Conservation (phyloP, 1,284 basidiomycete species). For the Apiotrichum gracile region DNA sequence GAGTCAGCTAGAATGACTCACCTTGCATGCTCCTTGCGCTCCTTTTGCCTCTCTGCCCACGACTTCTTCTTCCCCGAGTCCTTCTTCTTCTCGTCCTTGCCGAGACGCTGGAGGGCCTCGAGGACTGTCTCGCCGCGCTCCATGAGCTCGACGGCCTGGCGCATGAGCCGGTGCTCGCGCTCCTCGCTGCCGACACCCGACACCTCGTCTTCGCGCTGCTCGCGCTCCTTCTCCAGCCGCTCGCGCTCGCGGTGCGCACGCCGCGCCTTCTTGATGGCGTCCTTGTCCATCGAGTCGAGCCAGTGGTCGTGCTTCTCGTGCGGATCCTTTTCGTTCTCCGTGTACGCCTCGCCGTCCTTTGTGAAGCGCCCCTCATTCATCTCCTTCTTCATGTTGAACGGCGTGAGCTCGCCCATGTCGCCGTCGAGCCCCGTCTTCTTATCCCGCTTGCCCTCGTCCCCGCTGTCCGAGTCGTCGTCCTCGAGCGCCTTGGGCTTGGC, state of each 20-base stretch:
- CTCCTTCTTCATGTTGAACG: conserved; percentile 99
- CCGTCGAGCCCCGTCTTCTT: conserved; percentile 27
- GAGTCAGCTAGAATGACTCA: too few species aligned
- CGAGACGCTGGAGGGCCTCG: conserved; percentile 80
- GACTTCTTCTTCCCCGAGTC: conserved; percentile 41
- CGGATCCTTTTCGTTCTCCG: conserved; percentile 73
- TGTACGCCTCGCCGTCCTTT: conserved; percentile 77
- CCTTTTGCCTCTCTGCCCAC: conserved; percentile 47
- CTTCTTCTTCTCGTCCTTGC: conserved; percentile 52
- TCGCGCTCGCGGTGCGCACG: conserved; percentile 66
- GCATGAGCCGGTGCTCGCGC: conserved; percentile 59
- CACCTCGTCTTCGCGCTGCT: conserved; percentile 54
- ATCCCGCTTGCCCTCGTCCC: conserved; percentile 16
- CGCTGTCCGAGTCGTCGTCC: conserved; percentile 54
- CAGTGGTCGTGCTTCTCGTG: conserved; percentile 89
- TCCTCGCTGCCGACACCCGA: conserved; percentile 50
- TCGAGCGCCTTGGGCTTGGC: conserved; percentile 55
- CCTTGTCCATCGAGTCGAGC: conserved; percentile 85
- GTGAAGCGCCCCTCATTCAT: conserved; percentile 97
- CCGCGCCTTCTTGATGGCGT: conserved; percentile 76
- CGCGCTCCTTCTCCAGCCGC: conserved; percentile 61
- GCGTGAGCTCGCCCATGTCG: conserved; percentile 89
- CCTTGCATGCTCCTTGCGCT: conserved; percentile 59
- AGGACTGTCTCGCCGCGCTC: conserved; percentile 86
- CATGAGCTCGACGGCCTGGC: conserved; percentile 64